Percentiles rank a stretch among this genome's conserved stretches.
These are phyloP conservation scores for Darksidea phi DNA, from an alignment of 495 filamentous ascomycete genomes.

Conservation along the genomic window DNA sequence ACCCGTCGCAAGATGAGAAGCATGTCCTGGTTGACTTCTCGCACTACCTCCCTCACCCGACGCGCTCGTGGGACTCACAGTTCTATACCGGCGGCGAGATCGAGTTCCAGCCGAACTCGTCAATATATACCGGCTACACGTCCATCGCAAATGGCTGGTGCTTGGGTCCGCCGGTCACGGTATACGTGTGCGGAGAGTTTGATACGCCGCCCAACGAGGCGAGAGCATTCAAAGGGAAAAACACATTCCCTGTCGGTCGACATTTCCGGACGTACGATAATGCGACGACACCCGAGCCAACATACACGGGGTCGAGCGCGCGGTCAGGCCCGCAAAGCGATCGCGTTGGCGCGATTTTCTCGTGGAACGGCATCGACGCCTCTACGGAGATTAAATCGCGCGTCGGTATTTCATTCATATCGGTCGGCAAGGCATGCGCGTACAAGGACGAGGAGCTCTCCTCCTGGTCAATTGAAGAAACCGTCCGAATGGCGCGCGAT, in stretches of 20 bases:
- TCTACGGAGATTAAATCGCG: constrained; percentile 32
- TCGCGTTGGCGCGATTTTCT: constrained; percentile 41
- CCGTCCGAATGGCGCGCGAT: constrained; percentile 29
- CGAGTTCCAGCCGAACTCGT: constrained; percentile 31
- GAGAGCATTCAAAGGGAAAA: constrained; percentile 36
- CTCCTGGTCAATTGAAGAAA: constrained; percentile 37
- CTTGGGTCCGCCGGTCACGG: constrained; percentile 42
- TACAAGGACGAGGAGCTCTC: constrained; percentile 41
- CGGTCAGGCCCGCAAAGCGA: constrained; percentile 38
- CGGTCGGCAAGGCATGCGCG: constrained; percentile 39
- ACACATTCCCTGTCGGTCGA: constrained; percentile 38
- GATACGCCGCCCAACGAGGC: constrained; percentile 35
- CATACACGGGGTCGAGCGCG: constrained; percentile 29
- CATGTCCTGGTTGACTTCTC: constrained; percentile 41
- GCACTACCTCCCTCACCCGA: constrained; percentile 45
- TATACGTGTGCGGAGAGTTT: constrained; percentile 43
- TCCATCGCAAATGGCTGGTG: constrained; percentile 37
- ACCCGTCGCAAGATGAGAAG: constrained; percentile 31
- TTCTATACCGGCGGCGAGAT: constrained; percentile 39
- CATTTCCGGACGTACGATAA: constrained; percentile 30
- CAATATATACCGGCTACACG: constrained; percentile 39
- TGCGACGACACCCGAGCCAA: constrained; percentile 34
- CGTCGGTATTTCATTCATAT: constrained; percentile 43
- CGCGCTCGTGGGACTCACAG: constrained; percentile 35
- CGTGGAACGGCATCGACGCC: constrained; percentile 29